These are phyloP conservation scores for Apiospora marii DNA, from an alignment of 2,329 filamentous ascomycete genomes.

Conservation along the genomic window DNA sequence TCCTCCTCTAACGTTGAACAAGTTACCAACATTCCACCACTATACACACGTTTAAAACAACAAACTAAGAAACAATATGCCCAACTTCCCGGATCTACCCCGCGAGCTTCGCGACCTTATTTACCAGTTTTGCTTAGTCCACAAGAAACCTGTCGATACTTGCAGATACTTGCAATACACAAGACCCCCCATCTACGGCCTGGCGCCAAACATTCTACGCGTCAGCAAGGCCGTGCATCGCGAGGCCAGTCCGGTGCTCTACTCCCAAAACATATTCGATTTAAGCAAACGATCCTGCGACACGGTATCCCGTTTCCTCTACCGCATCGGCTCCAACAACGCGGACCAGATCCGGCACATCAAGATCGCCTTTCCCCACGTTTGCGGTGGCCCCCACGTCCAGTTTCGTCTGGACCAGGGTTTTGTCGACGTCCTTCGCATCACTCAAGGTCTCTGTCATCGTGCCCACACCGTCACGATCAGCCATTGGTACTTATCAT, in stretches of 20 bases:
- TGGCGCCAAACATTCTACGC: neutral
- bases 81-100: neutral
- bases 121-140: neutral
- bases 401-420: neutral
- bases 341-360: neutral
- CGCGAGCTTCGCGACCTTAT: neutral
- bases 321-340: neutral
- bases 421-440: neutral
- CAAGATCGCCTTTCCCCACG: no score
- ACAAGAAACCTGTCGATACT: neutral
- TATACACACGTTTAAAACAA: neutral
- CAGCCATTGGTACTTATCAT: no score
- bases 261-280: neutral
- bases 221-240: neutral
- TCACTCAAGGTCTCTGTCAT: neutral
- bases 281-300: neutral
- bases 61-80: neutral
- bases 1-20: neutral
- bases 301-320: neutral
- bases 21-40: neutral
- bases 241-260: neutral
- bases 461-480: neutral
- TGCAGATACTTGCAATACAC: neutral
- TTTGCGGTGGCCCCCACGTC: no score
- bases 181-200: neutral